A percentile compares a stretch with the other conserved stretches of the same genome.
These are phyloP conservation scores for Phyllosticta paracitricarpa DNA, from an alignment of 2,329 filamentous ascomycete genomes.

Conservation along the genomic window DNA sequence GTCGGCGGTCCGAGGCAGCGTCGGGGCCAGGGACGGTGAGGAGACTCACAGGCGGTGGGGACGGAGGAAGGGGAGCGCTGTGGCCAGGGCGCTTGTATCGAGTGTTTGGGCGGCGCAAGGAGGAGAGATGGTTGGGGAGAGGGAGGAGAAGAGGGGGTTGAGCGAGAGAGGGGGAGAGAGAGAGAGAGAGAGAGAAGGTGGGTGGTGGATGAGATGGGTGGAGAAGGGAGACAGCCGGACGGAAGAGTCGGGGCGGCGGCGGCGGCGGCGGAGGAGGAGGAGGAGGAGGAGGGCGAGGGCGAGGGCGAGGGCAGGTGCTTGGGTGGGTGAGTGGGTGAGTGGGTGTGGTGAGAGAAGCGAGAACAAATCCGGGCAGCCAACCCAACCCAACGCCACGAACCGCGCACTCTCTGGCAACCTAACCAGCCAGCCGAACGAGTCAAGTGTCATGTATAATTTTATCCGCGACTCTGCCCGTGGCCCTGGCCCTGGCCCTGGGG, in stretches of 20 bases:
- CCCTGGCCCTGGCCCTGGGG: too few species aligned
- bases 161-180: neutral
- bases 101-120: neutral
- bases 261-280: too few species aligned
- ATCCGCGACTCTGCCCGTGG: neutral
- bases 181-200: neutral
- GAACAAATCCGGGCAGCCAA: neutral
- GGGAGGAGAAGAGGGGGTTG: neutral
- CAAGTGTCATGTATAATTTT: neutral
- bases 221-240: neutral
- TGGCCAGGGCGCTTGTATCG: neutral
- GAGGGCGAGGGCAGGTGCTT: neutral
- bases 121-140: slow-evolving; percentile 10
- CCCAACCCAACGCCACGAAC: neutral
- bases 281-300: too few species aligned
- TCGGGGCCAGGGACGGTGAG: neutral
- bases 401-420: neutral
- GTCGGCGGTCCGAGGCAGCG: neutral
- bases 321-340: too few species aligned
- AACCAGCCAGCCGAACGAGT: neutral
- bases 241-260: neutral
- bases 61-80: neutral
- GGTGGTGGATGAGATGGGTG: neutral
- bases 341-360: neutral
- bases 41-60: neutral